Conservation (phyloP, 352 stramenopile species). For the Globisporangium splendens region DNA sequence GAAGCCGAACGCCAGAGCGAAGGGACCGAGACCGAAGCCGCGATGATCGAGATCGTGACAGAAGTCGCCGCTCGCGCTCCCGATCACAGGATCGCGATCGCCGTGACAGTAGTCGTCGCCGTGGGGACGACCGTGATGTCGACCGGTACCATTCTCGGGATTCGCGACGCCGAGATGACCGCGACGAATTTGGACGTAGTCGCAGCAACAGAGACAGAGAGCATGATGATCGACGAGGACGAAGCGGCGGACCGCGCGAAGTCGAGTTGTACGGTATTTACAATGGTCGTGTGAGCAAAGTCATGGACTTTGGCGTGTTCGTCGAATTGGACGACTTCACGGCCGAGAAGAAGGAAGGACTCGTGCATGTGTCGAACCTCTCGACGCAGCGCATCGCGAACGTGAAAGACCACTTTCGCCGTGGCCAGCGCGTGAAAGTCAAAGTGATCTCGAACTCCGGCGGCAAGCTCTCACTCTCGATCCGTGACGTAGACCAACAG, state of each 20-base stretch:
- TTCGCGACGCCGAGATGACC: constrained; percentile 21
- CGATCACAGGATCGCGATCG: constrained; percentile 21
- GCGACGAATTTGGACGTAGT: constrained; percentile 21
- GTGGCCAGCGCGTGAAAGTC: constrained; percentile 92
- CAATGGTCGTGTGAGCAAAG: constrained; percentile 89
- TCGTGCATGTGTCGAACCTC: constrained; percentile 95
- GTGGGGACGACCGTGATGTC: constrained; percentile 18
- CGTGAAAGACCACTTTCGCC: constrained; percentile 83
- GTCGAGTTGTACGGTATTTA: constrained; percentile 95
- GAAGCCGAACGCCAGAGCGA: constrained; percentile 16
- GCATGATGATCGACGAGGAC: constrained; percentile 1
- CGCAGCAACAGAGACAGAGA: constrained; percentile 3
- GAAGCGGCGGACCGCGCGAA: constrained; percentile 23
- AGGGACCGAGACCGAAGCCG: constrained; percentile 21
- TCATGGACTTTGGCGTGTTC: constrained; percentile 97
- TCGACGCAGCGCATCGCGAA: constrained; percentile 83
- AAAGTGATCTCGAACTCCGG: constrained; percentile 95
- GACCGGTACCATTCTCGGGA: constrained; percentile 17
- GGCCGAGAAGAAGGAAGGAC: constrained; percentile 81
- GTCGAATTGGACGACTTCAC: constrained; percentile 87
- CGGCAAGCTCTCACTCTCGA: constrained; percentile 91
- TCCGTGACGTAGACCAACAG: constrained; percentile 97
- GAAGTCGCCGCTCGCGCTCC: constrained; percentile 34
- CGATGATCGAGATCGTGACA: constrained; percentile 20
- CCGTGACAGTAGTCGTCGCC: constrained; percentile 1